Evolutionary conservation across 2,329 filamentous ascomycete species (phyloP).

Genomic region (Emydomyces testavorans): DNA sequence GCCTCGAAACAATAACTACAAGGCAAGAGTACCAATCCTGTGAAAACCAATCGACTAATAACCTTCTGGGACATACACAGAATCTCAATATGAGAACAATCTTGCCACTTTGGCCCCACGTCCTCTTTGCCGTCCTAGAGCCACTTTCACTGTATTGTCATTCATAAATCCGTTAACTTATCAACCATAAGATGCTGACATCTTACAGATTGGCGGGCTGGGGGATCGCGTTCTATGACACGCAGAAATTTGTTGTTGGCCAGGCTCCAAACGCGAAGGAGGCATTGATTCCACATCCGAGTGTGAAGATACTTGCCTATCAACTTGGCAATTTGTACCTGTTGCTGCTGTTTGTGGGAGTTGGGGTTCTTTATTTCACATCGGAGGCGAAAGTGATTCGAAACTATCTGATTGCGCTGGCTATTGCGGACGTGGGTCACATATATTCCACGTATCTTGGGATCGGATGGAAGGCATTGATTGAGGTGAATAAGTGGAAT

Average conservation of each 20-base stretch:
- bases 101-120: slow-evolving; percentile 51
- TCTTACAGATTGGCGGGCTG: slow-evolving; percentile 47
- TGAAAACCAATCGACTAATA: too few relatives aligned
- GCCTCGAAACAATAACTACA: too few relatives aligned
- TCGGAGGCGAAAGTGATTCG: slow-evolving; percentile 54
- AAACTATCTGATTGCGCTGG: slow-evolving; percentile 55
- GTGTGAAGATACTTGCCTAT: slow-evolving; percentile 47
- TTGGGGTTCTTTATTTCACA: slow-evolving; percentile 53
- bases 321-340: slow-evolving; percentile 62
- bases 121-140: slow-evolving; percentile 58
- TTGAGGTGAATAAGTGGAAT: slow-evolving; percentile 53
- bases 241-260: slow-evolving; percentile 52
- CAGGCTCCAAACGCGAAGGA: slow-evolving; percentile 41
- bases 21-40: too few relatives aligned
- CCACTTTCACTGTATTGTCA: slow-evolving; percentile 48
- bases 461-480: slow-evolving; percentile 45
- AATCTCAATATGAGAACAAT: slow-evolving; percentile 31
- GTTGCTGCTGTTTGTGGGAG: slow-evolving; percentile 51
- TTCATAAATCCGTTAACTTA: not conserved
- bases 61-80: too few relatives aligned
- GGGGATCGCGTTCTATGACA: slow-evolving; percentile 44
- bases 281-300: slow-evolving; percentile 22
- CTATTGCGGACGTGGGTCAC: slow-evolving; percentile 56
- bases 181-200: slow-evolving; percentile 9
- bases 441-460: slow-evolving; percentile 49